Evolutionary conservation across 2,329 filamentous ascomycete species (phyloP).

Genomic region (Hymenoscyphus occultus): DNA sequence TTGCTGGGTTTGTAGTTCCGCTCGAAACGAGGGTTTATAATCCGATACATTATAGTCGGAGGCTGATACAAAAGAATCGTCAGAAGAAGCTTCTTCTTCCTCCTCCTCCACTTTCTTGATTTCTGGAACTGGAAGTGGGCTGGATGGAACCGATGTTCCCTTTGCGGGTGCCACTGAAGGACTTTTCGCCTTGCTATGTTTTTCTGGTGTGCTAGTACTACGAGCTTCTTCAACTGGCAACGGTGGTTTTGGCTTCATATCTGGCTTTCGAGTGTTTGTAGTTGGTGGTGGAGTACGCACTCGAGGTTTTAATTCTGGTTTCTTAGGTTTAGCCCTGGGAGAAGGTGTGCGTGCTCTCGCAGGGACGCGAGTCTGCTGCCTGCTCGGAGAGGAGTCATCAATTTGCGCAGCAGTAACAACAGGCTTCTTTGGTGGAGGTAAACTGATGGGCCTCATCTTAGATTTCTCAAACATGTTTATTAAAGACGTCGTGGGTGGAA

Average conservation of each 20-base stretch:
- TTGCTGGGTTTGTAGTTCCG: constrained; percentile 27
- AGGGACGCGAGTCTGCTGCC: constrained; percentile 15
- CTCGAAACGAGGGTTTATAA: constrained; percentile 28
- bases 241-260: not conserved
- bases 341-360: constrained; percentile 11
- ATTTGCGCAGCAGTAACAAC: constrained; percentile 14
- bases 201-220: not conserved
- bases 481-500: constrained; percentile 60
- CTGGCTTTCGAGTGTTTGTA: constrained; percentile 5
- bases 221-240: constrained; percentile 6
- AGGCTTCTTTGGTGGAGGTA: constrained; percentile 15
- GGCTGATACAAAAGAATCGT: constrained; percentile 37
- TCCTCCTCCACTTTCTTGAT: constrained; percentile 17
- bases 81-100: constrained; percentile 31
- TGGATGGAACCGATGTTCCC: constrained; percentile 24
- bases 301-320: constrained; percentile 21
- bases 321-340: constrained; percentile 9
- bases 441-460: constrained; percentile 18
- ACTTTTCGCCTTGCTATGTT: not conserved
- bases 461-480: constrained; percentile 67
- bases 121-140: constrained; percentile 3
- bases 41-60: constrained; percentile 34
- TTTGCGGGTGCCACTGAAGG: constrained; percentile 17
- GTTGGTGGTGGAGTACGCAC: constrained; percentile 9
- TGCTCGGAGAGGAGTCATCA: constrained; percentile 15